These are phyloP conservation scores for Phytophthora meadii DNA, from an alignment of 352 stramenopile genomes.

Conservation along the genomic window DNA sequence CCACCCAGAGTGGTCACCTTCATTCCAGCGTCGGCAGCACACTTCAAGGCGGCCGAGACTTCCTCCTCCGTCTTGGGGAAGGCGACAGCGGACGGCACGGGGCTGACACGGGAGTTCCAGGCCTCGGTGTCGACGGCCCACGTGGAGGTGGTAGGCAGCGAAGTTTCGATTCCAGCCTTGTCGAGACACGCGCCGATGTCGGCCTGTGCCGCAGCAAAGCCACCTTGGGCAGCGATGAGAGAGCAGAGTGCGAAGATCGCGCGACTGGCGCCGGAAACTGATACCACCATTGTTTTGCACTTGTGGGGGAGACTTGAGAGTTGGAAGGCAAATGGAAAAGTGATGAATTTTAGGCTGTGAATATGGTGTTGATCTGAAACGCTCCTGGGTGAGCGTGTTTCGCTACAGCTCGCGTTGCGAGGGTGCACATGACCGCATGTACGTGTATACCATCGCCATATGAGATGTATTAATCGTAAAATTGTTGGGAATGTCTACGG, in stretches of 20 bases:
- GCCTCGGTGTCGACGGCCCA: conserved; percentile 28
- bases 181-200: conserved; percentile 22
- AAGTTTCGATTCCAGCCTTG: conserved; percentile 25
- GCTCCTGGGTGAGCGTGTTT: too few relatives aligned
- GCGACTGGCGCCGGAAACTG: conserved; percentile 20
- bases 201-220: conserved; percentile 14
- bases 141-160: conserved; percentile 22
- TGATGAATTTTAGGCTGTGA: conserved; percentile 5
- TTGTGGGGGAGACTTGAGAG: conserved; percentile 14
- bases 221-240: conserved; percentile 24
- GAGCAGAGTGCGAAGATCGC: conserved; percentile 31
- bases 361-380: not conserved
- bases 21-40: conserved; percentile 23
- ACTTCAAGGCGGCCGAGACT: conserved; percentile 23
- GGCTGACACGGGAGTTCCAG: conserved; percentile 33
- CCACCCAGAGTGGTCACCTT: conserved; percentile 37
- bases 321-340: conserved; percentile 20
- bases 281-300: conserved; percentile 22
- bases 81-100: conserved; percentile 24
- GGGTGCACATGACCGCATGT: too few relatives aligned
- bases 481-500: conserved; percentile 7
- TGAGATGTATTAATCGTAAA: not conserved
- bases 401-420: too few relatives aligned
- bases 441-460: not conserved
- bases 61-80: conserved; percentile 27